Evolutionary conservation across 2,329 filamentous ascomycete species (phyloP), one percentile per base, ranked within the genome.

Genomic region (Xenoacremonium recifei): DNA sequence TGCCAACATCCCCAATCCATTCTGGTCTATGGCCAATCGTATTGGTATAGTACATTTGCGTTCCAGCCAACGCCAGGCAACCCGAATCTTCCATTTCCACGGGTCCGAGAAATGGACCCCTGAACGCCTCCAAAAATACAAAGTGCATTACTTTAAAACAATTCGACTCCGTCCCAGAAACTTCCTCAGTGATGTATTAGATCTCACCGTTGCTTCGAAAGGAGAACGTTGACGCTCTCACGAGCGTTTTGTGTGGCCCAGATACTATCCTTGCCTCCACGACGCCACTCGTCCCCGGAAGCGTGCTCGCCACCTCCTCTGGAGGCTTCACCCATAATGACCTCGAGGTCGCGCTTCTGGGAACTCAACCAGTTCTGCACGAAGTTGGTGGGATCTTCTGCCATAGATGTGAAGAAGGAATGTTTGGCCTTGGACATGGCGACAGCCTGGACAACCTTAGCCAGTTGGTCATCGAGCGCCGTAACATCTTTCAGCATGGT

Each of bases 381-480:
- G 58, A 97, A 97, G 11, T 78, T 81, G 13, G 87, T 85, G 0
- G 93, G 93, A 54, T 96, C 90, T 50, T 85, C 80, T 45, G 83
- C 80, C 50, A 97, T 74, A 5, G 82, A 81, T 6, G 80, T 82
- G 65, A 93, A 85, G 71, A 99, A 99, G 13, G 84, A 80, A 63
- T 96, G 89, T 63, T 95, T 95, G 18, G 89, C 88, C 62, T 95
- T 95, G 19, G 87, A 89, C 53, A 90, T 83, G 20, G 84, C 78
- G 33, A 96, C 79, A 2, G 88, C 89, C 63, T 95, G 89, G 42
- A 96, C 75, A 16, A 96, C 75, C 12, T 87, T 75, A 0, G 90
- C 87, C 3, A 97, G 76, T 54, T 96, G 87, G 44, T 96, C 90
- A 60, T 99, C 93, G 16, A 95, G 75, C 5, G 70, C 67, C 20